Evolutionary conservation across 164 flowering plant genomes (phyloP), one percentile per base, ranked within the genome.

Genomic region (Buxus sempervirens): DNA sequence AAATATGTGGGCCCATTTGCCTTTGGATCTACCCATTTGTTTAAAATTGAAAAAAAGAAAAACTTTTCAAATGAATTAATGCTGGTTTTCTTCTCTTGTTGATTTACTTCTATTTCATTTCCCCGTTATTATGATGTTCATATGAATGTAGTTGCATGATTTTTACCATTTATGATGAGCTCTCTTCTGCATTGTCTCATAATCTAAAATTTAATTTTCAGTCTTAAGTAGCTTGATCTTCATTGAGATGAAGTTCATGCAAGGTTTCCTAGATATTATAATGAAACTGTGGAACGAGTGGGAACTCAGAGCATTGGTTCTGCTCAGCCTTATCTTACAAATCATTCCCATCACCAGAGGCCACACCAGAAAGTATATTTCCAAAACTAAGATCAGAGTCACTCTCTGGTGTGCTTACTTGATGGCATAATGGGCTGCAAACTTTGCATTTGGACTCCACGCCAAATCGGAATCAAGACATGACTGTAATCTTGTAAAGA

Each of bases 251-350:
- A 45, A 45, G 51, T 42, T 26, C 27, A 7, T 10, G 23, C 53
- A 56, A 22, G 42, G 67, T 13, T 57, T 58, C 41, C 64, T 72
- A 18, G 51, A 51, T 58, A 8, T 6, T 6, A 9, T 41, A 49
- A 66, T 27, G 26, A 42, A 49, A 23, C 3, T 72, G 1, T 77
- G 80, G 79, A 66, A 69, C 5, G 57, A 68, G 32, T 82, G 77
- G 78, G 74, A 80, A 42, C 51, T 77, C 0, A 60, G 69, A 2
- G 62, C 42, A 4, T 21, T 73, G 22, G 65, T 78, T 60, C 0
- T 78, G 10, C 6, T 70, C 26, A 82, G 83, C 68, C 77, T 82
- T 15, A 1, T 36, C 25, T 18, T 77, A 4, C 83, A 82, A 42
- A 56, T 76, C 5, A 0, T 70, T 2, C 76, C 80, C 9, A 70